phyloP scores from a whole-genome alignment of 2,329 filamentous ascomycete genomes.

The Colletotrichum tropicicola region DNA sequence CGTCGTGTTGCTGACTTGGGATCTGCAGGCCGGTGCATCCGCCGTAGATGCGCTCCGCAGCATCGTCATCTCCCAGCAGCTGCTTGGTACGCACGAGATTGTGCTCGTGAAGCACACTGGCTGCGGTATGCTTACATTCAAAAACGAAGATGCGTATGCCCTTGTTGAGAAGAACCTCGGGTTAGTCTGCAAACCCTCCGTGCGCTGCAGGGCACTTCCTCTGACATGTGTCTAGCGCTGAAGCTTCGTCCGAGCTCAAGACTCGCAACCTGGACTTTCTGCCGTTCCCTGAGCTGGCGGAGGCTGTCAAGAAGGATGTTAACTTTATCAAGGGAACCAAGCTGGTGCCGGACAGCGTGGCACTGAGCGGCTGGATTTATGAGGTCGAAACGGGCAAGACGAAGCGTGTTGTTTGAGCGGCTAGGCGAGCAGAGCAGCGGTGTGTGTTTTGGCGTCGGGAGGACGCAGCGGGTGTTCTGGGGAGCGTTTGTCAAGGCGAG shows the following conservation, averaged over 20 bases:
- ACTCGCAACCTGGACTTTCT: conserved; percentile 64
- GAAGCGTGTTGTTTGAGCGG: conserved; percentile 38
- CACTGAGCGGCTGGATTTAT: conserved; percentile 79
- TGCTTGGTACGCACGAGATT: conserved; percentile 80
- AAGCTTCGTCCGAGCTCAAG: conserved; percentile 34
- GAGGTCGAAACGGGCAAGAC: conserved; percentile 77
- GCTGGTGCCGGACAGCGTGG: conserved; percentile 66
- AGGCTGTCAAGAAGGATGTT: conserved; percentile 74
- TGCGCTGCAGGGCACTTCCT: conserved; percentile 25
- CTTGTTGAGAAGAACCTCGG: conserved; percentile 65
- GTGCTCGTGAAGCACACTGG: conserved; percentile 78
- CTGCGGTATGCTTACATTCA: conserved; percentile 77
- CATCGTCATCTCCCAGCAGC: conserved; percentile 80
- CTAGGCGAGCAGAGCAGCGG: not conserved
- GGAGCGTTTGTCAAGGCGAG: not conserved
- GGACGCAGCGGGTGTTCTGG: not conserved
- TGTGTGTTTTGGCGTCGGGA: too few species aligned
- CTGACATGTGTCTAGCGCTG: conserved; percentile 20
- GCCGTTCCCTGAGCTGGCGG: conserved; percentile 70
- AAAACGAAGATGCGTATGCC: conserved; percentile 62
- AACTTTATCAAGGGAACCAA: conserved; percentile 66
- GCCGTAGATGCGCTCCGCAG: conserved; percentile 76
- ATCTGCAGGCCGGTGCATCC: conserved; percentile 65
- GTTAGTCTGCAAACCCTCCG: conserved; percentile 38
- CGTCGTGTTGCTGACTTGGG: not conserved